A percentile compares a stretch with the other conserved stretches of the same genome.
Evolutionary conservation across 208 protist genomes (phyloP).

Genomic region (Trypanosoma platydactyli): DNA sequence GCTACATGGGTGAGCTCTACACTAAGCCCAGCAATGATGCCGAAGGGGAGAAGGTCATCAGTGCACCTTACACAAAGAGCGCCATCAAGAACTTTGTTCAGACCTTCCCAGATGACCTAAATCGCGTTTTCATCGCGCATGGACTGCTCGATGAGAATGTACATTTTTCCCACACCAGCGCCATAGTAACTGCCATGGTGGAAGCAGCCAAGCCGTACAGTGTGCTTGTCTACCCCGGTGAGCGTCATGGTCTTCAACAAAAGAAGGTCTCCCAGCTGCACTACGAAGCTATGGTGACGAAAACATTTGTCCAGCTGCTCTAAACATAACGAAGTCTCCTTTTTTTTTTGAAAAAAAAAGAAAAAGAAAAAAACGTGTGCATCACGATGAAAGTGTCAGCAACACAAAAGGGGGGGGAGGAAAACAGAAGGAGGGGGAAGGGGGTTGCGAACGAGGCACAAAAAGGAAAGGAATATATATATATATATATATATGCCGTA

Average conservation of each 20-base stretch:
- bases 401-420: no score
- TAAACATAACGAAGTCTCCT: constrained; percentile 19
- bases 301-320: constrained; percentile 62
- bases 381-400: no score
- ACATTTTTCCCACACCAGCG: constrained; percentile 84
- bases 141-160: constrained; percentile 95
- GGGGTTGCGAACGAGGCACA: no score
- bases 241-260: constrained; percentile 86
- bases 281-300: constrained; percentile 73
- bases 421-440: no score
- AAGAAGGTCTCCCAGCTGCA: constrained; percentile 64
- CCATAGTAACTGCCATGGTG: constrained; percentile 77
- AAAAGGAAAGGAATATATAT: no score
- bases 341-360: not conserved
- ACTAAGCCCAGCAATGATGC: constrained; percentile 24
- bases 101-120: constrained; percentile 81
- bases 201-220: constrained; percentile 81
- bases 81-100: constrained; percentile 59
- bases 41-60: constrained; percentile 16
- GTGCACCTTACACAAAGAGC: constrained; percentile 59
- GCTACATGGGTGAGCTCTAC: constrained; percentile 82
- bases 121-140: constrained; percentile 91
- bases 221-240: constrained; percentile 85
- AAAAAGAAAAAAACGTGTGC: constrained; percentile 5
- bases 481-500: no score